Base-by-base conservation (phyloP, 768 basidiomycete genomes). In the Ramaria sp. region DNA sequence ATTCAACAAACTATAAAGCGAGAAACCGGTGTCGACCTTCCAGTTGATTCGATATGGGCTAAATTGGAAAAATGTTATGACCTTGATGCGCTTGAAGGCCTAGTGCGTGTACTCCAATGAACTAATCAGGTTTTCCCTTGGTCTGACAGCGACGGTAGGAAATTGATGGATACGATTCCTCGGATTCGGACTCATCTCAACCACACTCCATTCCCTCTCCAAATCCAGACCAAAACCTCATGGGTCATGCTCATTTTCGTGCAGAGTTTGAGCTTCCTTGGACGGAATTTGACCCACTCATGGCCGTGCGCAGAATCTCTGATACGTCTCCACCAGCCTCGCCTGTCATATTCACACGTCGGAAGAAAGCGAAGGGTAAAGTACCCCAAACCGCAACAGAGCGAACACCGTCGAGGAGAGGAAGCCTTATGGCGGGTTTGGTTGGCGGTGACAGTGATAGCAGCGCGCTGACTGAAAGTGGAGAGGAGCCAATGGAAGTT, bases 361-460 rank as follows among this genome's bases (percentile, higher is more conserved):
- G 30, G 62, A 64, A n/a, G n/a, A n/a, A 62, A 66, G 45, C 59
- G 66, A 50, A 62, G 63, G 58, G 64, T 22, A 63, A 60, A 60
- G 62, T 64, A 53, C 54, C 61, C 9, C 67, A 69, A n/a, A 71
- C 70, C 60, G 73, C 68, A 32, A 72, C 73, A 41, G 70, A 73
- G 22, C 74, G 71, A 57, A 78, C 75, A 22, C 80, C 79, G 60
- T 67, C 68, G 36, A 65, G 65, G 55, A 69, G 64, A 58, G 70
- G 67, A 39, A 71, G 66, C 60, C 73, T 78, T 6, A 70, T 83
- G 68, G 84, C 85, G 0, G 86, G 86, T 0, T 67, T 88, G n/a
- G 78, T 88, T 1, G 81, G 79, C 13, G 87, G 87, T 1, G 86
- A 90, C 62, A 89, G 88, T 62, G 88, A 89, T 59, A 87, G 85